phyloP scores from a whole-genome alignment of 1,139 yeast genomes.

The Pichia sp. region DNA sequence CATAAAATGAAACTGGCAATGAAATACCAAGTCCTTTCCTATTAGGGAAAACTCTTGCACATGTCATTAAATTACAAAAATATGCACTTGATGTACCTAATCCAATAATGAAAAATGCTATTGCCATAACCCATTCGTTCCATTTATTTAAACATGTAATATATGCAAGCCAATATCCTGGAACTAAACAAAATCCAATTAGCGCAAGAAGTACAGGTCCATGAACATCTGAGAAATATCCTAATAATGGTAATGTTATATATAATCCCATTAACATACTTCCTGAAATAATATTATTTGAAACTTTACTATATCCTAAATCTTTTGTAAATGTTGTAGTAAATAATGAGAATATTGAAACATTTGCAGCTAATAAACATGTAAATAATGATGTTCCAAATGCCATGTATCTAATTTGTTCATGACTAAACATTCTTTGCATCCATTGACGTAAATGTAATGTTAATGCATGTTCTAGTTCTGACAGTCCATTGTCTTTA shows the following conservation, averaged over 20 bases:
- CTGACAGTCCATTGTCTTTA: constrained; percentile 25
- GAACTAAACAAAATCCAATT: constrained; percentile 58
- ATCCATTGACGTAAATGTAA: constrained; percentile 32
- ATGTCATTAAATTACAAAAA: constrained; percentile 70
- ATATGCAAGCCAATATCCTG: constrained; percentile 62
- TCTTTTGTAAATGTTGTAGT: constrained; percentile 59
- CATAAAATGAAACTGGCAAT: constrained; percentile 82
- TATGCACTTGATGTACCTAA: constrained; percentile 76
- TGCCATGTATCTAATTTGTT: constrained; percentile 32
- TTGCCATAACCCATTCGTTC: constrained; percentile 31
- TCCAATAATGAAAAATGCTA: constrained; percentile 57
- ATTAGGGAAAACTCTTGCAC: constrained; percentile 76
- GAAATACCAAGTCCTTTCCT: constrained; percentile 77
- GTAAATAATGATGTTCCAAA: constrained; percentile 38
- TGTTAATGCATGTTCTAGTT: constrained; percentile 35
- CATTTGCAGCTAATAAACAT: constrained; percentile 77
- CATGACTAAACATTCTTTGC: constrained; percentile 26
- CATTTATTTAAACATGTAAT: constrained; percentile 26
- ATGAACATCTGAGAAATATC: constrained; percentile 75
- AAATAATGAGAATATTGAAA: constrained; percentile 72
- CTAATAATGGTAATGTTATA: constrained; percentile 74
- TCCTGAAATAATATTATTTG: constrained; percentile 74
- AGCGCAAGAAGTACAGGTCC: constrained; percentile 75
- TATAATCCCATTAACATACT: constrained; percentile 78
- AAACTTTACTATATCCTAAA: constrained; percentile 58